phyloP scores from a whole-genome alignment of 169 alveolate species.

The Plasmodium yoelii region DNA sequence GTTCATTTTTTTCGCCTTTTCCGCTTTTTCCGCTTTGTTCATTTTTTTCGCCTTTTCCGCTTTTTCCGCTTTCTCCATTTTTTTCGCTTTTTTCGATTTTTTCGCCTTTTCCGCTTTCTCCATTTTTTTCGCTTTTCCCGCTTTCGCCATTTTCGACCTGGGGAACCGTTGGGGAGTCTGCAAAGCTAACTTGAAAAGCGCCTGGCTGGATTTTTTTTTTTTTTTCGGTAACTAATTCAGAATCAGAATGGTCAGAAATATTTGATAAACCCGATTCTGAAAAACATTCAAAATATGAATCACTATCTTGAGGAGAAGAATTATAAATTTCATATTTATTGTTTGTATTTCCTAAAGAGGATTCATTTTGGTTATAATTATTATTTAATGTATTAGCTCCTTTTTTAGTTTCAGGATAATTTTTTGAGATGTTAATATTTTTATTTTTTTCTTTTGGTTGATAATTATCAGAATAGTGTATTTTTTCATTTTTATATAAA shows the following conservation, averaged over 20 bases:
- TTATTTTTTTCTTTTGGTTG: constrained; percentile 31
- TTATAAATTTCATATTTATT: not conserved
- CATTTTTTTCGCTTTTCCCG: not conserved
- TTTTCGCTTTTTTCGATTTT: too few species aligned
- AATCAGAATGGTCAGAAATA: not conserved
- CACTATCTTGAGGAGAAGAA: not conserved
- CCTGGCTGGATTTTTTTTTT: not conserved
- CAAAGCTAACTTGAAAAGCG: too few species aligned
- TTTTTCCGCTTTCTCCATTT: too few species aligned
- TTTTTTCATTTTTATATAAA: constrained; percentile 62
- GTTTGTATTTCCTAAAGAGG: not conserved
- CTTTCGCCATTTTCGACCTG: not conserved
- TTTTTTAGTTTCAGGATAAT: not conserved
- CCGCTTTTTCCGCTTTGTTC: too few species aligned
- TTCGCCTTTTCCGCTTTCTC: not conserved
- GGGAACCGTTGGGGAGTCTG: too few species aligned
- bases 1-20: too few species aligned
- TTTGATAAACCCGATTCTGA: not conserved
- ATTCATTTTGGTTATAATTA: not conserved
- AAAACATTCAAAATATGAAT: not conserved
- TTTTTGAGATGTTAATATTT: constrained; percentile 2
- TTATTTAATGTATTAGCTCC: not conserved
- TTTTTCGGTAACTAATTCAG: not conserved
- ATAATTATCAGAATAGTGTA: constrained; percentile 21
- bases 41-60: too few species aligned